A percentile compares a stretch with the other conserved stretches of the same genome.
phyloP scores from a whole-genome alignment of 192 early-diverging fungal species.

The Mortierella alpina region DNA sequence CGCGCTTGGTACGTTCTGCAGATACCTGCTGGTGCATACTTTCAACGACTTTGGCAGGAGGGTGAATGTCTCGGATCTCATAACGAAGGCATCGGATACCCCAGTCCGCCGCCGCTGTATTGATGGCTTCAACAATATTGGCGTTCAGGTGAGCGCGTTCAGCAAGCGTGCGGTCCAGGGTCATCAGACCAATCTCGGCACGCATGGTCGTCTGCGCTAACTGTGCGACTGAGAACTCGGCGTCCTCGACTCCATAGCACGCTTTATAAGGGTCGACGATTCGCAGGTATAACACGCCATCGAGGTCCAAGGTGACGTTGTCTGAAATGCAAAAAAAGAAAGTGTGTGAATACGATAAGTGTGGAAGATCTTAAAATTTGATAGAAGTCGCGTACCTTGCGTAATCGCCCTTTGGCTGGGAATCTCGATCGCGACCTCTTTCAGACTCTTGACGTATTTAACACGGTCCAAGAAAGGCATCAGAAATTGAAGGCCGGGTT shows the following conservation, averaged over 20 bases:
- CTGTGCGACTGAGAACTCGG: constrained; percentile 95
- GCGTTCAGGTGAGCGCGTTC: constrained; percentile 93
- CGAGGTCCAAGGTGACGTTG: constrained; percentile 95
- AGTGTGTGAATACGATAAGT: background rate
- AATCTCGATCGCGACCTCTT: constrained; percentile 95
- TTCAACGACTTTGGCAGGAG: constrained; percentile 92
- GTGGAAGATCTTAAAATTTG: background rate
- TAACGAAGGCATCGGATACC: constrained; percentile 96
- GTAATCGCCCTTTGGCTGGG: constrained; percentile 92
- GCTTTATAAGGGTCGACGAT: constrained; percentile 94
- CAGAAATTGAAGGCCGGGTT: constrained; percentile 91
- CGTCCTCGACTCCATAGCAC: constrained; percentile 94
- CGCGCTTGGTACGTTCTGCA: constrained; percentile 95
- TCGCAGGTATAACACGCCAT: constrained; percentile 96
- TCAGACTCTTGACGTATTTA: constrained; percentile 92
- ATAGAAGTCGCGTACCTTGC: constrained; percentile 61
- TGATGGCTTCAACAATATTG: constrained; percentile 96
- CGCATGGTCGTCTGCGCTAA: constrained; percentile 99
- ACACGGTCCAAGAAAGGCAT: constrained; percentile 90
- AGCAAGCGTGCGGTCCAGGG: constrained; percentile 93
- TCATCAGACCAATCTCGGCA: constrained; percentile 98
- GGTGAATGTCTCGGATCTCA: constrained; percentile 96
- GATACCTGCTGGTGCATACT: constrained; percentile 99
- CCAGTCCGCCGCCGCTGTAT: constrained; percentile 92
- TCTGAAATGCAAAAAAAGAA: constrained; percentile 60